Evolutionary conservation across 164 flowering plant species (phyloP), one percentile per base, ranked within the genome.

Genomic region (Saururus chinensis): DNA sequence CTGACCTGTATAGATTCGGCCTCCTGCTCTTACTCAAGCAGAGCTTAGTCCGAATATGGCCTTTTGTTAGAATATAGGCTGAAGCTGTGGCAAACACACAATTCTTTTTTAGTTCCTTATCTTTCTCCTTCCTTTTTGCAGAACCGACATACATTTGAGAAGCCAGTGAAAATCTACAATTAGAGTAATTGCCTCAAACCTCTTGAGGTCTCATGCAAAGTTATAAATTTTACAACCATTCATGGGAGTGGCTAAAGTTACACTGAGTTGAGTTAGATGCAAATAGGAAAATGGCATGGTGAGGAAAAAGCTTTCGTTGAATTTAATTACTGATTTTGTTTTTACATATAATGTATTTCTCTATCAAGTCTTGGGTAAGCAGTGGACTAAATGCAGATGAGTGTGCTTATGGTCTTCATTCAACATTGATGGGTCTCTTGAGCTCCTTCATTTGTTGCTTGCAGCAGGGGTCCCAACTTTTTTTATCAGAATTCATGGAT

Each of bases 151-250:
- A 76, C 93, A 58, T 85, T 55, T 76, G 97, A 88, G 82, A 88
- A 86, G 79, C 89, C 97, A 4, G 96, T 91, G 49, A 91, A 77
- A 74, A 91, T 91, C 73, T 91, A 86, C 77, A 90, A 90, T 65
- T 90, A 82, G 75, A 30, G 6, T 61, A 16, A 66, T 41, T 40
- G 62, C 42, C 61, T 62, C 55, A 55, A n/a, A 40, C 53, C 68
- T 62, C 51, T 17, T 60, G 59, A 26, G 58, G 26, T 53, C 40
- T 52, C 75, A 49, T 64, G 1, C 14, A 16, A 41, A 35, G 64
- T 60, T 67, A 56, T 23, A 58, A 24, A 16, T 24, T 23, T 54
- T 12, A 42, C 17, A 45, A 45, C 4, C 14, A 45, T 17, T 45
- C 17, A 45, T 45, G 49, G 49, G 17, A 45, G 49, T 59, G 53